phyloP scores from a whole-genome alignment of 208 protist genomes.

The Leishmania arabica region DNA sequence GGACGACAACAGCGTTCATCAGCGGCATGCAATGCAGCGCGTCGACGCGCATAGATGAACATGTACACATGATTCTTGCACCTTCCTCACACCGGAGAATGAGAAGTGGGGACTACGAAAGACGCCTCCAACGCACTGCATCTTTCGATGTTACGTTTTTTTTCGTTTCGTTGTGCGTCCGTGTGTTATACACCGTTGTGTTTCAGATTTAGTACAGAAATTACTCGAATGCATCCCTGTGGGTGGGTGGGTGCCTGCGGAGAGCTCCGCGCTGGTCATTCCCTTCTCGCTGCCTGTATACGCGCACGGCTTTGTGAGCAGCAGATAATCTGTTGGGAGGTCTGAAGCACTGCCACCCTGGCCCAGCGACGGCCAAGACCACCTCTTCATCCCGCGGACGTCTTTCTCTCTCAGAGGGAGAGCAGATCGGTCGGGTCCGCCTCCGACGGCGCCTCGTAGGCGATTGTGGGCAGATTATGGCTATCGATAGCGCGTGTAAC shows the following conservation, averaged over 20 bases:
- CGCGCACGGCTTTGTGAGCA: background rate
- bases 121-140: background rate
- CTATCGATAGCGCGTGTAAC: constrained; percentile 69
- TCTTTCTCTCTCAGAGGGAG: constrained; percentile 32
- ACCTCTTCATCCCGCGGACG: background rate
- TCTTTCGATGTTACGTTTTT: background rate
- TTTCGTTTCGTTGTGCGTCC: background rate
- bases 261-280: background rate
- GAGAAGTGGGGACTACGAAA: background rate
- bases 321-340: background rate
- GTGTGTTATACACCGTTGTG: background rate
- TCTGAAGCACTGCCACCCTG: background rate
- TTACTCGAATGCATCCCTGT: background rate
- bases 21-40: background rate
- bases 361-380: background rate
- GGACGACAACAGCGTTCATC: background rate
- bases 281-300: background rate
- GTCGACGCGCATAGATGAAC: background rate
- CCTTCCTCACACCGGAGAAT: background rate
- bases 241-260: background rate
- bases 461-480: constrained; percentile 66
- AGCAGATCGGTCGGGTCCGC: constrained; percentile 45
- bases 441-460: constrained; percentile 54
- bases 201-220: constrained; percentile 1
- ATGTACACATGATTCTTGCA: background rate